Conservation (phyloP, 208 protist species). For the Herpetomonas tarakana region DNA sequence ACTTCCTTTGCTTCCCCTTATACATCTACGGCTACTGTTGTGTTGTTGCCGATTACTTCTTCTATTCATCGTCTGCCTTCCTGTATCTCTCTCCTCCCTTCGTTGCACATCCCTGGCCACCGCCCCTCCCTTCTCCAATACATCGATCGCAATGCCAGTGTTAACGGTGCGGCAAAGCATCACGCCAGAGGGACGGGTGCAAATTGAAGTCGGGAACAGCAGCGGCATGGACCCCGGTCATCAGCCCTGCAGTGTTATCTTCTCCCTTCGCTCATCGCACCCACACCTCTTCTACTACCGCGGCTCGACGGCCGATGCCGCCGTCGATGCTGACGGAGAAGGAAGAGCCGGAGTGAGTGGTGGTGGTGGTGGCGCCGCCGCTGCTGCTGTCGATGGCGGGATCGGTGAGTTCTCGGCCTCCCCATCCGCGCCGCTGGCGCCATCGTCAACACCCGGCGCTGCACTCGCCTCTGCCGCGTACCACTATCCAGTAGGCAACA, state of each 20-base stretch:
- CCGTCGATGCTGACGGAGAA: background rate
- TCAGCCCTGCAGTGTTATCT: conserved; percentile 50
- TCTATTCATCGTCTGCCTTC: too few species aligned
- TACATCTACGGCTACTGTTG: background rate
- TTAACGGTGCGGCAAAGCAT: background rate
- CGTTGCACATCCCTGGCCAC: too few species aligned
- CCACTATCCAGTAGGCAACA: too few species aligned
- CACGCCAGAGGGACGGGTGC: background rate
- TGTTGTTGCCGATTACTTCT: background rate
- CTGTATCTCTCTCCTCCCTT: too few species aligned
- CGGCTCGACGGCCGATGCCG: background rate
- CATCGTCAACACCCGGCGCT: too few species aligned
- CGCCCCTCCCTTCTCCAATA: too few species aligned
- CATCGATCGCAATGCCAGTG: background rate
- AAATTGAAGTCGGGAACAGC: background rate
- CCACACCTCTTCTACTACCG: conserved; percentile 47
- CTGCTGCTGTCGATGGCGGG: too few species aligned
- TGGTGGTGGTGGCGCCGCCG: too few species aligned
- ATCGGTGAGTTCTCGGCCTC: too few species aligned
- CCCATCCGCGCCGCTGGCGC: too few species aligned
- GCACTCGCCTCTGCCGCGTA: too few species aligned
- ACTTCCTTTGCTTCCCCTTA: background rate
- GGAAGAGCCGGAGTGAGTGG: too few species aligned
- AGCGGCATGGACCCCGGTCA: conserved; percentile 11
- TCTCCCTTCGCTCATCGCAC: conserved; percentile 64